phyloP scores from a whole-genome alignment of 2,329 filamentous ascomycete species.

The Stachybotrys elegans region DNA sequence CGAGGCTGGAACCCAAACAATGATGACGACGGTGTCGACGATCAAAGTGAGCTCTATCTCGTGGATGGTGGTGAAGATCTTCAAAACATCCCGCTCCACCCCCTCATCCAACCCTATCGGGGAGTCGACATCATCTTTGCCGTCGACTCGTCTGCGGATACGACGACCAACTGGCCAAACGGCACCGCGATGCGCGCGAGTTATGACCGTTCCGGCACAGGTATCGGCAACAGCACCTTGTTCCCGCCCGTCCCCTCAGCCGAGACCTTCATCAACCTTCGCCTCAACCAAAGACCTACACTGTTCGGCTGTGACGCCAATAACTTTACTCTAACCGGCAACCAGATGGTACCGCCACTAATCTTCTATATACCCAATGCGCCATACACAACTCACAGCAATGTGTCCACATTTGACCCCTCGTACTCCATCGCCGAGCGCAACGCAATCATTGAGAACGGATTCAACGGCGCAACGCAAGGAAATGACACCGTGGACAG shows the following conservation, averaged over 20 bases:
- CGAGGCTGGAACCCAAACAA: conserved; percentile 58
- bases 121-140: conserved; percentile 77
- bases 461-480: conserved; percentile 71
- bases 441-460: conserved; percentile 73
- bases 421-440: conserved; percentile 59
- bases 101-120: conserved; percentile 69
- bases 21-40: too few species aligned
- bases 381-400: conserved; percentile 67
- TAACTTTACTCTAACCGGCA: conserved; percentile 17
- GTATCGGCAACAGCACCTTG: conserved; percentile 32
- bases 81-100: conserved; percentile 76
- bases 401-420: conserved; percentile 67
- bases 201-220: conserved; percentile 56
- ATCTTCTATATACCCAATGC: conserved; percentile 80
- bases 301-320: conserved; percentile 73
- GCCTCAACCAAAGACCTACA: conserved; percentile 66
- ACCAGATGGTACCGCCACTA: conserved; percentile 41
- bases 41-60: conserved; percentile 58
- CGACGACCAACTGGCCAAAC: conserved; percentile 65
- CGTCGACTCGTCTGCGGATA: conserved; percentile 73
- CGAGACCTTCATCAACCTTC: conserved; percentile 74
- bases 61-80: conserved; percentile 75
- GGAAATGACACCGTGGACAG: conserved; percentile 68
- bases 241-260: conserved; percentile 70
- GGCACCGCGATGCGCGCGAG: conserved; percentile 70